Base-by-base conservation (phyloP, 176 grass and related monocot genomes). In the Tuctoria greenei region DNA sequence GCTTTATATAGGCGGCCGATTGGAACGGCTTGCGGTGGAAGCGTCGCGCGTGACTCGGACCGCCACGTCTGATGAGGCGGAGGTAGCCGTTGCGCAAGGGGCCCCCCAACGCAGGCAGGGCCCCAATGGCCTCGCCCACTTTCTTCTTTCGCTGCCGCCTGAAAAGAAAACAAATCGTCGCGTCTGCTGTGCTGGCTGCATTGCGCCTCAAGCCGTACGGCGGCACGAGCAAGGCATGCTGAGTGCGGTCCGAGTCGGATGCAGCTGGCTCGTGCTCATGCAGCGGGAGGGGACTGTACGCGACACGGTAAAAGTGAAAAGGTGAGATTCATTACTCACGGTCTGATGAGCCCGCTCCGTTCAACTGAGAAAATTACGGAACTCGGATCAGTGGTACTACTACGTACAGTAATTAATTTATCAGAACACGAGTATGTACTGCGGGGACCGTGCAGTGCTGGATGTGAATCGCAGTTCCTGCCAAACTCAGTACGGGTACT, bases 301-400 rank as follows among this genome's bases (percentile, higher is more conserved):
- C 37, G 72, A 72, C 78, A 77, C 78, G 66, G 73, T 76, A 86
- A 82, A 82, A 81, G 74, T 7, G n/a, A 8, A 28, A 37, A 61
- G 75, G 23, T 57, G 54, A 25, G 21, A 21, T 54, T n/a, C n/a
- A n/a, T n/a, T 7, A 52, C 17, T 20, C 47, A 6, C 31, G 31
- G 31, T 31, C 31, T 31, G 3, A n/a, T n/a, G n/a, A n/a, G n/a
- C n/a, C n/a, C n/a, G n/a, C n/a, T n/a, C n/a, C n/a, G n/a, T n/a
- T n/a, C n/a, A n/a, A n/a, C n/a, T n/a, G n/a, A n/a, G n/a, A n/a
- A n/a, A n/a, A n/a, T n/a, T n/a, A n/a, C n/a, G n/a, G n/a, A n/a
- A n/a, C n/a, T n/a, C n/a, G n/a, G n/a, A n/a, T n/a, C n/a, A n/a
- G n/a, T n/a, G n/a, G n/a, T n/a, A n/a, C n/a, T n/a, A n/a, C n/a